phyloP scores from a whole-genome alignment of 305 asterid genomes.

The Fraxinus sp. region DNA sequence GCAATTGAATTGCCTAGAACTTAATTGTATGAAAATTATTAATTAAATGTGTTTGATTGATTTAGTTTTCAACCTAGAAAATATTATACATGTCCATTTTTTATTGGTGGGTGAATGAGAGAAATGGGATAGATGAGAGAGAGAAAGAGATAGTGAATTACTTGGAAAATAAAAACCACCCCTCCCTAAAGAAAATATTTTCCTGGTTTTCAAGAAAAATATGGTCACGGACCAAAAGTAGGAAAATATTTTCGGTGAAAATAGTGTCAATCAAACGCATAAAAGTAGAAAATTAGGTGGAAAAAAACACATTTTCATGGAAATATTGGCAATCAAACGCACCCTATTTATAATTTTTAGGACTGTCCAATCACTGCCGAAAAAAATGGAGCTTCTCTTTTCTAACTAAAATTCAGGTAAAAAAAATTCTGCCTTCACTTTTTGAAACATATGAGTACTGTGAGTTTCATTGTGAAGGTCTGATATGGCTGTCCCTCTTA shows the following conservation, averaged over 20 bases:
- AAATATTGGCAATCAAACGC: neutral
- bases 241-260: neutral
- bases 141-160: neutral
- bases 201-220: neutral
- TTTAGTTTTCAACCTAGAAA: neutral
- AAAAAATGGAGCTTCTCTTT: neutral
- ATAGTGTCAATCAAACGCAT: neutral
- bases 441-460: neutral
- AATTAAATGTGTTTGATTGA: neutral
- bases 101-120: neutral
- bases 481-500: neutral
- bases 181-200: neutral
- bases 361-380: neutral
- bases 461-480: neutral
- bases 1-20: neutral
- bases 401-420: neutral
- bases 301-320: neutral
- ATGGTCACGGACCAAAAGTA: neutral
- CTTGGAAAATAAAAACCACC: neutral
- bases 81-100: neutral
- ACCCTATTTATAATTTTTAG: neutral
- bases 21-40: no score
- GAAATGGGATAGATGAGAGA: neutral
- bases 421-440: neutral
- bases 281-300: neutral